Conservation (phyloP, 2,329 filamentous ascomycete species). For the Calonectria pteridis region DNA sequence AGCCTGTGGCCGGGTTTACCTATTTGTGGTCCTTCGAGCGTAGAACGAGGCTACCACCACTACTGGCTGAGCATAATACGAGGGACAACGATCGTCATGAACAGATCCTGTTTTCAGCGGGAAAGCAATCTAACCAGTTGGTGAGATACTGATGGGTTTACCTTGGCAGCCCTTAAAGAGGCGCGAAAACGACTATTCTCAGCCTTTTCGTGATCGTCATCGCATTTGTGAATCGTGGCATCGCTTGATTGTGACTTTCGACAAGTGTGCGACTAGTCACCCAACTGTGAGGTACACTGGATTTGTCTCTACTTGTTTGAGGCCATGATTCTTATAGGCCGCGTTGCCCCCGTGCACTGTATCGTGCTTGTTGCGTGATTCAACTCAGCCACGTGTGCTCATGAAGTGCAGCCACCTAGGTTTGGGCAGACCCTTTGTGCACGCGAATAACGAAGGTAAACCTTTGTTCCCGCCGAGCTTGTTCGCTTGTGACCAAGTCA, state of each 20-base stretch:
- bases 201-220: neutral
- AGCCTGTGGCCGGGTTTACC: too few species aligned
- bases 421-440: too few species aligned
- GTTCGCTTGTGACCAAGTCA: neutral
- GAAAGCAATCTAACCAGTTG: too few species aligned
- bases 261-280: neutral
- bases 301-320: neutral
- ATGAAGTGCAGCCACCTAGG: neutral
- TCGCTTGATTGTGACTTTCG: neutral
- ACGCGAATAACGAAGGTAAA: neutral
- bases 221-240: neutral
- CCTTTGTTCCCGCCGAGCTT: neutral
- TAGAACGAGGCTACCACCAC: neutral
- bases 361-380: neutral
- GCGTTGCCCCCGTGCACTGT: neutral
- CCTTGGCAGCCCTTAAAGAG: too few species aligned
- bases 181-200: too few species aligned
- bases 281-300: fast-evolving
- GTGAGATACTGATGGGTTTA: fast-evolving
- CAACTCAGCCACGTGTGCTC: neutral
- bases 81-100: neutral
- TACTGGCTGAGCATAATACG: neutral
- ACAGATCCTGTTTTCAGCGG: too few species aligned
- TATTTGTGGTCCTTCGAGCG: too few species aligned
- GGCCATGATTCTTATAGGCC: neutral